phyloP scores from a whole-genome alignment of 2,329 filamentous ascomycete species.

The Calycina marina region DNA sequence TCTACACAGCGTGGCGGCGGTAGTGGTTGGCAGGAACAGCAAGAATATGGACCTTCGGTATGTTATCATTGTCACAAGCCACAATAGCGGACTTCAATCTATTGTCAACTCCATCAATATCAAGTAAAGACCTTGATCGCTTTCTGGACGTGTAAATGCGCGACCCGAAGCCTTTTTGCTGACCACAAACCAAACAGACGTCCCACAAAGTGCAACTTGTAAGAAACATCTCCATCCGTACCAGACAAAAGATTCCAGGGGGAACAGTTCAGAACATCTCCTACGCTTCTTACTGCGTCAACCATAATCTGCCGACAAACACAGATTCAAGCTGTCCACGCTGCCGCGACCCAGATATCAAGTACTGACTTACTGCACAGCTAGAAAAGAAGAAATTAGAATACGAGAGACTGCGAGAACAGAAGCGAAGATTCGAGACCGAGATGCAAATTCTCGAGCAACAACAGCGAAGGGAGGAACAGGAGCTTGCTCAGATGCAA shows the following conservation, averaged over 20 bases:
- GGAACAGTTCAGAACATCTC: no score
- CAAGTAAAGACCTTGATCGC: no score
- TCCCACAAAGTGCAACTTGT: conserved; percentile 66
- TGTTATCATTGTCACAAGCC: conserved; percentile 8
- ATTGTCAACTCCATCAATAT: no score
- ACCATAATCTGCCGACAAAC: background rate
- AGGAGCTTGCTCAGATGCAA: conserved; percentile 74
- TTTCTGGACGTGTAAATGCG: no score
- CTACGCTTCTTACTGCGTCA: no score
- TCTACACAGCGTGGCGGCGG: conserved; percentile 15
- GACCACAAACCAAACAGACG: conserved; percentile 38
- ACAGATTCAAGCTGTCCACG: background rate
- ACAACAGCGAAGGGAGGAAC: conserved; percentile 68
- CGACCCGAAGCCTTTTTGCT: no score
- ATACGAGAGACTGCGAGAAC: conserved; percentile 80
- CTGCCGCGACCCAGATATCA: conserved; percentile 1
- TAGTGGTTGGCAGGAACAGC: conserved; percentile 14
- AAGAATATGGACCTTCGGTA: conserved; percentile 23
- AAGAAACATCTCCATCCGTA: conserved; percentile 26
- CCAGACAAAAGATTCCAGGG: background rate
- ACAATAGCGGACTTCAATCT: background rate
- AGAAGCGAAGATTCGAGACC: conserved; percentile 77
- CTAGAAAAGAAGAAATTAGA: conserved; percentile 88
- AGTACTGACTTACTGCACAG: conserved; percentile 36
- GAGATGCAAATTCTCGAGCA: conserved; percentile 85